These are phyloP conservation scores for Moesziomyces sp. DNA, from an alignment of 1,284 basidiomycete genomes.

Conservation along the genomic window DNA sequence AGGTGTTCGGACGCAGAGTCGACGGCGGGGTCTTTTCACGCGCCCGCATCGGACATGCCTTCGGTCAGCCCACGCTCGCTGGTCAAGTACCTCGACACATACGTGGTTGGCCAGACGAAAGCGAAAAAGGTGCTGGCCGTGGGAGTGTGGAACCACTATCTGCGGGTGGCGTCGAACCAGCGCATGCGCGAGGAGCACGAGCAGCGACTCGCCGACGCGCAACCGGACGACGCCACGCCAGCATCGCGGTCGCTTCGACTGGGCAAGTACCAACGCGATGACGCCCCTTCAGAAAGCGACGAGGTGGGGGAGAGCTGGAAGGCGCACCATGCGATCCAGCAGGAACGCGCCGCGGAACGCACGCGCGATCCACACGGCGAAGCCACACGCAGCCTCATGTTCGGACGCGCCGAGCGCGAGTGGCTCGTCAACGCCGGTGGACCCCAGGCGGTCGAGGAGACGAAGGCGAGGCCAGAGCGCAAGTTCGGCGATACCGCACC, in stretches of 20 bases:
- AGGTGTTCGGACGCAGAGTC: not conserved
- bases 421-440: slow-evolving; percentile 45
- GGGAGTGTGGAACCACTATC: slow-evolving; percentile 69
- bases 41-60: slow-evolving; percentile 15
- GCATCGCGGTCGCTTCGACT: slow-evolving; percentile 8
- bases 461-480: not conserved
- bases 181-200: slow-evolving; percentile 30
- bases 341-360: slow-evolving; percentile 15
- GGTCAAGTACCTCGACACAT: slow-evolving; percentile 85
- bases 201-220: slow-evolving; percentile 1
- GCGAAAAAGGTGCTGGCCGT: slow-evolving; percentile 94
- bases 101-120: slow-evolving; percentile 88
- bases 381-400: slow-evolving; percentile 29
- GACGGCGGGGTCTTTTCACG: slow-evolving; percentile 22
- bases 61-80: slow-evolving; percentile 72
- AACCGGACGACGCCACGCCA: not conserved
- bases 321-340: slow-evolving; percentile 5
- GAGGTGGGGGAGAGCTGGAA: slow-evolving; percentile 4
- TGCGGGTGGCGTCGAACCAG: slow-evolving; percentile 34
- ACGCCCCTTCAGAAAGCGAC: not conserved
- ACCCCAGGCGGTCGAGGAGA: slow-evolving; percentile 1
- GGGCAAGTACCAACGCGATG: slow-evolving; percentile 6
- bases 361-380: slow-evolving; percentile 36
- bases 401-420: slow-evolving; percentile 40
- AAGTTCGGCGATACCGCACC: slow-evolving; percentile 19